phyloP scores from a whole-genome alignment of 2,329 filamentous ascomycete species.

The Triangularia setosa region DNA sequence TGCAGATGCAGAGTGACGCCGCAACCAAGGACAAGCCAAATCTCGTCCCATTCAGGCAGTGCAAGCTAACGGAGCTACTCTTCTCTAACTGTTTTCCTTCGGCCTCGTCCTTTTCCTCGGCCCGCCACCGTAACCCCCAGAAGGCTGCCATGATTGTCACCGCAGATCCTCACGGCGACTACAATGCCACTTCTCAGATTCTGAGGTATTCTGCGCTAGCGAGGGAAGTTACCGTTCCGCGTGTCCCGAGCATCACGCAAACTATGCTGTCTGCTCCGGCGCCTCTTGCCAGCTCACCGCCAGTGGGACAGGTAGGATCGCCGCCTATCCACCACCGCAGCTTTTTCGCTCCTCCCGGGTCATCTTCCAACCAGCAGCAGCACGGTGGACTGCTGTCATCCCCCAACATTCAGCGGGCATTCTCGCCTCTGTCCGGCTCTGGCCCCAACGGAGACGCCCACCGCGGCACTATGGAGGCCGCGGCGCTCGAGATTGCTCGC shows the following conservation, averaged over 20 bases:
- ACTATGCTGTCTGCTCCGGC: slow-evolving; percentile 52
- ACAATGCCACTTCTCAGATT: slow-evolving; percentile 95
- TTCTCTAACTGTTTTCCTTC: slow-evolving; percentile 87
- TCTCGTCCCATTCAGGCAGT: slow-evolving; percentile 75
- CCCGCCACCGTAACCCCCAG: slow-evolving; percentile 64
- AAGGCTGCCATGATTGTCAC: slow-evolving; percentile 95
- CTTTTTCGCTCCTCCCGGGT: slow-evolving; percentile 37
- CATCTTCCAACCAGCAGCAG: slow-evolving; percentile 25
- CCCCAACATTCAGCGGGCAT: slow-evolving; percentile 33
- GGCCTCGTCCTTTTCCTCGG: slow-evolving; percentile 38
- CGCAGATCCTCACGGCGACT: slow-evolving; percentile 87
- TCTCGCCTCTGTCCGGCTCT: slow-evolving; percentile 28
- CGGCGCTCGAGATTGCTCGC: slow-evolving; percentile 75
- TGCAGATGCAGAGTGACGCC: slow-evolving; percentile 88
- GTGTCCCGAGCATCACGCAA: slow-evolving; percentile 76
- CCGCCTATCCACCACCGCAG: slow-evolving; percentile 36
- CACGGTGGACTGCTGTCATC: slow-evolving; percentile 18
- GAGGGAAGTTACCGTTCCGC: slow-evolving; percentile 85
- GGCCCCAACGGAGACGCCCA: slow-evolving; percentile 39
- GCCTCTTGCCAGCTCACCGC: slow-evolving; percentile 17
- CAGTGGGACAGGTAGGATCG: not conserved
- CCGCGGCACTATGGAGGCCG: slow-evolving; percentile 74
- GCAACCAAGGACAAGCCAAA: slow-evolving; percentile 70
- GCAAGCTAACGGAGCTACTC: slow-evolving; percentile 78
- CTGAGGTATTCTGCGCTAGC: slow-evolving; percentile 90